phyloP scores from a whole-genome alignment of 306 rosid species.

The Rosa lucieae region DNA sequence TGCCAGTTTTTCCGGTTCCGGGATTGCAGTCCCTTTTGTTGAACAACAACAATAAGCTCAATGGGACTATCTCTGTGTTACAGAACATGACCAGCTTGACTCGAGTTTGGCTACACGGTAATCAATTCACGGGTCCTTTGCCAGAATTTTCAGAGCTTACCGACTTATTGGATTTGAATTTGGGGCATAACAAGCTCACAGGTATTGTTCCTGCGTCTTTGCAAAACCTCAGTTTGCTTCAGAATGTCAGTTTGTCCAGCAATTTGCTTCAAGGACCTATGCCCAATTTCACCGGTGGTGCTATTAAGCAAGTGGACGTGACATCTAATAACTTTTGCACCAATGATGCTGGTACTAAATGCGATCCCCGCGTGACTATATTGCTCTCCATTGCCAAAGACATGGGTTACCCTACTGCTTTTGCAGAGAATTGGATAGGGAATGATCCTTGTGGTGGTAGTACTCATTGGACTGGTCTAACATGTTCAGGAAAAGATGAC shows the following conservation, averaged over 20 bases:
- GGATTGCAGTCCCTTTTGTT: slow-evolving; percentile 56
- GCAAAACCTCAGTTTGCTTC: slow-evolving; percentile 44
- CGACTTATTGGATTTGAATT: slow-evolving; percentile 31
- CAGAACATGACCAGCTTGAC: slow-evolving; percentile 50
- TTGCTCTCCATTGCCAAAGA: slow-evolving; percentile 46
- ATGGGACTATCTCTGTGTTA: slow-evolving; percentile 62
- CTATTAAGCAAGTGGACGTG: slow-evolving; percentile 35
- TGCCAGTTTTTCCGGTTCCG: slow-evolving; percentile 36
- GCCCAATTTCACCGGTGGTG: slow-evolving; percentile 40
- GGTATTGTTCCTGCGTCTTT: slow-evolving; percentile 73
- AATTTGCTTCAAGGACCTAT: slow-evolving; percentile 74
- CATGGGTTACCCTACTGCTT: slow-evolving; percentile 53
- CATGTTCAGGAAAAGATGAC: slow-evolving; percentile 34
- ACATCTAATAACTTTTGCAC: slow-evolving; percentile 51
- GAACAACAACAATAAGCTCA: slow-evolving; percentile 45
- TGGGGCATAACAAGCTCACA: slow-evolving; percentile 59
- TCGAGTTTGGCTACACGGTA: slow-evolving; percentile 55
- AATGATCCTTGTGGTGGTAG: slow-evolving; percentile 60
- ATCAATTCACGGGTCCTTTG: slow-evolving; percentile 71
- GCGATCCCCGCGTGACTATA: slow-evolving; percentile 51
- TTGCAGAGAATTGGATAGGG: slow-evolving; percentile 65
- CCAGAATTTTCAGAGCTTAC: slow-evolving; percentile 54
- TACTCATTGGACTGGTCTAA: slow-evolving; percentile 49
- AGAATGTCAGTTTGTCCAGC: slow-evolving; percentile 62
- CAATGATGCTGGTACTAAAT: slow-evolving; percentile 32